phyloP scores from a whole-genome alignment of 2,329 filamentous ascomycete species.

The Beauveria bassiana region DNA sequence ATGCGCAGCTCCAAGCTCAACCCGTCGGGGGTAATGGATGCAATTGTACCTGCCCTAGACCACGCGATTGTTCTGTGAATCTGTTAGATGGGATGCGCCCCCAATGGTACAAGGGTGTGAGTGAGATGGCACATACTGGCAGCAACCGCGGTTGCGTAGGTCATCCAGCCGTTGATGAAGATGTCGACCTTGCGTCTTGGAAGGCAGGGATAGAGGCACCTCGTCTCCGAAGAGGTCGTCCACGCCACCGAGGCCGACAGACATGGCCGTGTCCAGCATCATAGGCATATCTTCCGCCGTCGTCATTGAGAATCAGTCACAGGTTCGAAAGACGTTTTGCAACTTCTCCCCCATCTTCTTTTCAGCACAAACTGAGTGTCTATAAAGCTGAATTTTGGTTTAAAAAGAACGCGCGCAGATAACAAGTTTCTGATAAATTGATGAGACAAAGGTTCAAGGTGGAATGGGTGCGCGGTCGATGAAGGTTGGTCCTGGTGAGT shows the following conservation, averaged over 20 bases:
- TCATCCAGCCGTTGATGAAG: conserved; percentile 70
- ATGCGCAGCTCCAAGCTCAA: conserved; percentile 64
- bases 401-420: neutral
- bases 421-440: neutral
- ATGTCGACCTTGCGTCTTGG: conserved; percentile 44
- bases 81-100: conserved; percentile 13
- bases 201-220: conserved; percentile 48
- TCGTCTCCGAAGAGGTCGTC: conserved; percentile 72
- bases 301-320: conserved; percentile 21
- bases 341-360: neutral
- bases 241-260: conserved; percentile 50
- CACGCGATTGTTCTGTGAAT: conserved; percentile 65
- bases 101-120: neutral
- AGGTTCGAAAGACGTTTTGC: neutral
- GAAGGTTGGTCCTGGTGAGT: neutral
- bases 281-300: conserved; percentile 34
- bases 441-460: neutral
- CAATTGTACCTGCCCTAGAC: conserved; percentile 82
- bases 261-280: conserved; percentile 35
- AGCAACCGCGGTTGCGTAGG: conserved; percentile 66
- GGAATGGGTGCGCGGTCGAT: neutral
- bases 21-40: conserved; percentile 68
- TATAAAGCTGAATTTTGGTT: neutral
- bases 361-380: neutral
- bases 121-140: conserved; percentile 53